A percentile compares a stretch with the other conserved stretches of the same genome.
These are phyloP conservation scores for Syzygium oleosum DNA, from an alignment of 345 rosid genomes.

Conservation along the genomic window DNA sequence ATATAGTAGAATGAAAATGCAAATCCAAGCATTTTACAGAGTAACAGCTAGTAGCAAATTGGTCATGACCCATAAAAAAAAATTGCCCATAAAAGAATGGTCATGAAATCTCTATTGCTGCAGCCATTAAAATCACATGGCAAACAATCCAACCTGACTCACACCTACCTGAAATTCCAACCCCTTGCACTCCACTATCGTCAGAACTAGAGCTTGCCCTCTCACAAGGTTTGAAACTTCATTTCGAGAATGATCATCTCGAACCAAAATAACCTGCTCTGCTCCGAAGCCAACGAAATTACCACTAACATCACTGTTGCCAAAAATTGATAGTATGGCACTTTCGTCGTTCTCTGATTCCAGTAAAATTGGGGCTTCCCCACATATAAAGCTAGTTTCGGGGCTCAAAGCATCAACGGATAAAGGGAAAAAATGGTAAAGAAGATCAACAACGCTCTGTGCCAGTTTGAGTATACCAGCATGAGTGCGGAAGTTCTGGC, in stretches of 20 bases:
- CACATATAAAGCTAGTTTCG: slow-evolving; percentile 30
- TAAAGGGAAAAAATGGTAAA: slow-evolving; percentile 28
- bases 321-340: slow-evolving; percentile 9
- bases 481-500: slow-evolving; percentile 49
- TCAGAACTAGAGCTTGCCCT: neutral
- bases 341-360: slow-evolving; percentile 21
- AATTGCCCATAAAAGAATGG: no score
- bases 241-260: neutral
- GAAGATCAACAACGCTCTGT: slow-evolving; percentile 43
- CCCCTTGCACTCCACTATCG: slow-evolving; percentile 2
- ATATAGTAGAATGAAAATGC: neutral
- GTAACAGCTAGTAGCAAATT: neutral
- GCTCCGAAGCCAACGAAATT: neutral
- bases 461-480: slow-evolving; percentile 38
- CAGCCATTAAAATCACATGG: neutral
- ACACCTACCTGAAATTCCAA: slow-evolving; percentile 9
- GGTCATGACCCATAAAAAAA: neutral
- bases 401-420: slow-evolving; percentile 24
- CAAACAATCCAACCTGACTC: neutral
- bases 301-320: neutral
- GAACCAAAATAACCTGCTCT: slow-evolving; percentile 11
- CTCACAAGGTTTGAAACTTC: neutral
- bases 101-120: neutral
- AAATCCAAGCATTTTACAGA: neutral
- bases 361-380: slow-evolving; percentile 44